A percentile compares a stretch with the other conserved stretches of the same genome.
Evolutionary conservation across 192 early-diverging fungal species (phyloP).

Genomic region (Gryganskiella cystojenkinii): DNA sequence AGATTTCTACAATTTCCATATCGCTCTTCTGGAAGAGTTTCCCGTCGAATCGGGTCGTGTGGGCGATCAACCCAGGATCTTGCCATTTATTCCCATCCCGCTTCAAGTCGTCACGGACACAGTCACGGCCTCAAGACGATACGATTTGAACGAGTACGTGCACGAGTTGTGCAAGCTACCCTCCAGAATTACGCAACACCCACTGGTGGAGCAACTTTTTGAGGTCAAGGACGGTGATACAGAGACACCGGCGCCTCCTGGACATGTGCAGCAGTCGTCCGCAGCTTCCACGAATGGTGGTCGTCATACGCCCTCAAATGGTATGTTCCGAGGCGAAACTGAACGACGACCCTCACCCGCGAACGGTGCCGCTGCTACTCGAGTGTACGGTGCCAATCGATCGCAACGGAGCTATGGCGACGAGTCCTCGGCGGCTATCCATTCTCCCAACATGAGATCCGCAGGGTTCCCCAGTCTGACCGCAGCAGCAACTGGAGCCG

Average conservation of each 20-base stretch:
- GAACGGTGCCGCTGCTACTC: not conserved
- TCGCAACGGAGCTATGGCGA: conserved; percentile 16
- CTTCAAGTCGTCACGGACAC: conserved; percentile 70
- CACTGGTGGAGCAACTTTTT: conserved; percentile 63
- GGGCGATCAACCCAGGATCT: conserved; percentile 60
- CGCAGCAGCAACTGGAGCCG: not conserved
- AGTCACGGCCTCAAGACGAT: conserved; percentile 72
- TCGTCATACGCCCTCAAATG: too few relatives aligned
- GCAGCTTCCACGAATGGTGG: too few relatives aligned
- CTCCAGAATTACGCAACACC: conserved; percentile 60
- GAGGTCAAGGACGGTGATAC: conserved; percentile 67
- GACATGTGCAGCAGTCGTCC: not conserved
- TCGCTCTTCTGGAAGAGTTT: conserved; percentile 73
- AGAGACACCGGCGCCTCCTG: conserved; percentile 58
- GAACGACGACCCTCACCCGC: conserved; percentile 25
- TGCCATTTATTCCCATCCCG: conserved; percentile 77
- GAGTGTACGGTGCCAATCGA: conserved; percentile 2
- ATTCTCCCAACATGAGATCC: conserved; percentile 29
- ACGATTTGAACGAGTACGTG: conserved; percentile 76
- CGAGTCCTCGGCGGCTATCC: conserved; percentile 12
- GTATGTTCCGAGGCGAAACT: too few relatives aligned
- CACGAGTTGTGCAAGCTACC: conserved; percentile 71
- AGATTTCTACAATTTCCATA: conserved; percentile 84
- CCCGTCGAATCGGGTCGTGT: conserved; percentile 71
- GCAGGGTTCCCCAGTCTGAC: conserved; percentile 2